Evolutionary conservation across 257 asterid species (phyloP), one percentile per base, ranked within the genome.

Genomic region (Solanum rostratum): DNA sequence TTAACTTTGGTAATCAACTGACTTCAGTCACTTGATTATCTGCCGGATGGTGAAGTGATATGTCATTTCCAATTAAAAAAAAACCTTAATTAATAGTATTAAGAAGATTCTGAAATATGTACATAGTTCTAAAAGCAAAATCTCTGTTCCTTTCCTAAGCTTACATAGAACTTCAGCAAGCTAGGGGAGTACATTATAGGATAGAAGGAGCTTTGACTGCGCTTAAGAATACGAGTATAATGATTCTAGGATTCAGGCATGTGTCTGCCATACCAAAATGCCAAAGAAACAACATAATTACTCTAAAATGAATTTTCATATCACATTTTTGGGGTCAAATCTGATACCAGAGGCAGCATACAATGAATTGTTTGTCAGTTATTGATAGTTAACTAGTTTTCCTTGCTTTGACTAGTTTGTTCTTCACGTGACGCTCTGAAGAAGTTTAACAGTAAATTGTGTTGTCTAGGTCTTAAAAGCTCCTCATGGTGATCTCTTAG

Each of bases 401-500:
- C 82, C 59, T 46, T 33, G 46, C 69, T 68, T 30, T 59, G 46
- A n/a, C 69, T 39, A 12, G 49, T 66, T 11, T 53, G 37, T 54
- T 13, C 65, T 53, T 82, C 71, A 46, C 81, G 11, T 9, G 49
- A 29, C 11, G 19, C 52, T 74, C 54, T 52, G 55, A 50, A 66
- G 33, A 57, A 37, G 18, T 33, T 84, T 89, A n/a, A 88, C 79
- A 12, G 73, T 33, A 53, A 66, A n/a, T 88, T 86, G 24, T 65
- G 53, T 85, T 85, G 45, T 76, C 83, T 85, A 95, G 99, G 94
- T 97, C 84, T 88, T 97, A 87, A 93, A 92, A 92, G 98, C 99
- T 20, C 98, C 98, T 52, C 92, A 93, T 88, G 96, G 97, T 70
- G 95, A 97, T 91, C 84, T 97, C 85, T 85, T 91, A 86, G 85